These are phyloP conservation scores for Sporobolomyces roseus DNA, from an alignment of 768 basidiomycete genomes.

Conservation along the genomic window DNA sequence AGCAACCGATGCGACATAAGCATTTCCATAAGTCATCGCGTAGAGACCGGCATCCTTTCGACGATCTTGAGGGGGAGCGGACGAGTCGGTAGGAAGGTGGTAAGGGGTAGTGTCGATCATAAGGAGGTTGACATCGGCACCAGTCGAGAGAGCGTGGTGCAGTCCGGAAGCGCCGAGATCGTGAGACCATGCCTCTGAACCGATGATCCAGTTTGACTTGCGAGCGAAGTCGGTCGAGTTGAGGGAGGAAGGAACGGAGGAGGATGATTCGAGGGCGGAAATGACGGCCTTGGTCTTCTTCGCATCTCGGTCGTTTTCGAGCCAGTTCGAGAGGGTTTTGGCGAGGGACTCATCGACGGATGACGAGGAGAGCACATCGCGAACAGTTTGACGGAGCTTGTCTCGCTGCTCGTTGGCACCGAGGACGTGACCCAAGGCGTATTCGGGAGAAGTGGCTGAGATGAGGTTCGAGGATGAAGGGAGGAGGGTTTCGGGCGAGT, in stretches of 20 bases:
- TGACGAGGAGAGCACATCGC: constrained; percentile 58
- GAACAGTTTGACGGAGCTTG: constrained; percentile 63
- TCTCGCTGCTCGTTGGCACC: constrained; percentile 73
- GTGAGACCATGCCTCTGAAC: constrained; percentile 96
- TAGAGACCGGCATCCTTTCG: constrained; percentile 97
- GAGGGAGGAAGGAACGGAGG: constrained; percentile 53
- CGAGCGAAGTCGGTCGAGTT: constrained; percentile 63
- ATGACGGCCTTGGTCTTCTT: constrained; percentile 33
- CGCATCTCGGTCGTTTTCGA: constrained; percentile 54
- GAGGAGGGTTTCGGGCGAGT: constrained; percentile 68
- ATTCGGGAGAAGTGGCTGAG: constrained; percentile 82
- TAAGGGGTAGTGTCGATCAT: constrained; percentile 91
- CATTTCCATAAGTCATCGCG: constrained; percentile 96
- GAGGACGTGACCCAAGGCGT: constrained; percentile 83
- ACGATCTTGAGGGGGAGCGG: constrained; percentile 65
- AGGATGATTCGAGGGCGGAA: constrained; percentile 29
- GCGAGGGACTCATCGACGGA: constrained; percentile 48
- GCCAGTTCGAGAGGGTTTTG: constrained; percentile 66
- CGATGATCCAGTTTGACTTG: constrained; percentile 89
- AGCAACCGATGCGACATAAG: constrained; percentile 91
- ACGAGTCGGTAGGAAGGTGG: constrained; percentile 60
- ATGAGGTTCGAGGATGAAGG: constrained; percentile 45
- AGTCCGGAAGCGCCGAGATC: constrained; percentile 93
- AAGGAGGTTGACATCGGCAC: constrained; percentile 88
- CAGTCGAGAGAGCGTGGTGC: constrained; percentile 88